Conservation (phyloP, 306 rosid genomes). For the Luffa aegyptiaca region DNA sequence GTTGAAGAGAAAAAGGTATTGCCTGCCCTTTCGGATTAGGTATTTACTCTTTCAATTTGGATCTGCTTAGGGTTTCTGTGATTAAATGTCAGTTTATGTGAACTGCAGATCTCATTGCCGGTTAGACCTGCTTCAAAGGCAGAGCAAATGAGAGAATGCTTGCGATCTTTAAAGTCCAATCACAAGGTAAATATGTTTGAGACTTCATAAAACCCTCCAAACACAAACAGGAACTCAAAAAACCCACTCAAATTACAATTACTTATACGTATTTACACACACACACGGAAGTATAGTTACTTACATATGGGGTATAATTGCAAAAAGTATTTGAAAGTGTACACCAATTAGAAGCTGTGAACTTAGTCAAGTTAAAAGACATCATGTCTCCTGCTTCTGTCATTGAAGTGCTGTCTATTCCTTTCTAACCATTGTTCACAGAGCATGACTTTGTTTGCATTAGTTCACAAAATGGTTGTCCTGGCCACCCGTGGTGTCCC, state of each 20-base stretch:
- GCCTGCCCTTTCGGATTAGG: background rate
- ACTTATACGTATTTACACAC: background rate
- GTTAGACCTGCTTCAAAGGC: constrained; percentile 76
- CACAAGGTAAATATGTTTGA: constrained; percentile 63
- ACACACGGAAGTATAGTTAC: background rate
- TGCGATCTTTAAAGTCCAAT: constrained; percentile 82
- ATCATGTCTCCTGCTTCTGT: background rate
- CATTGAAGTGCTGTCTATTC: background rate
- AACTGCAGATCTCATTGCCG: constrained; percentile 56
- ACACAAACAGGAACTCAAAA: background rate
- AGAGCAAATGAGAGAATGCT: constrained; percentile 91
- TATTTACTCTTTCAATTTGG: background rate
- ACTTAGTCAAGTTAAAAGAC: background rate
- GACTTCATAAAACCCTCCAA: background rate
- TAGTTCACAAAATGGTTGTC: background rate
- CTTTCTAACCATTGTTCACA: background rate
- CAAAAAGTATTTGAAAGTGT: background rate
- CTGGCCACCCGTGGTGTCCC: background rate
- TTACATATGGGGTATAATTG: background rate
- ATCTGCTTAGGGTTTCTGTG: background rate
- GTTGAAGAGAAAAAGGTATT: constrained; percentile 90
- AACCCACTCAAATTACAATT: background rate
- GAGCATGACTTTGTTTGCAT: background rate
- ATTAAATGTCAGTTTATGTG: constrained; percentile 4
- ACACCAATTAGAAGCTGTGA: background rate